Evolutionary conservation across 2,329 filamentous ascomycete genomes (phyloP), one percentile per base, ranked within the genome.

Genomic region (Anisogramma anomala): DNA sequence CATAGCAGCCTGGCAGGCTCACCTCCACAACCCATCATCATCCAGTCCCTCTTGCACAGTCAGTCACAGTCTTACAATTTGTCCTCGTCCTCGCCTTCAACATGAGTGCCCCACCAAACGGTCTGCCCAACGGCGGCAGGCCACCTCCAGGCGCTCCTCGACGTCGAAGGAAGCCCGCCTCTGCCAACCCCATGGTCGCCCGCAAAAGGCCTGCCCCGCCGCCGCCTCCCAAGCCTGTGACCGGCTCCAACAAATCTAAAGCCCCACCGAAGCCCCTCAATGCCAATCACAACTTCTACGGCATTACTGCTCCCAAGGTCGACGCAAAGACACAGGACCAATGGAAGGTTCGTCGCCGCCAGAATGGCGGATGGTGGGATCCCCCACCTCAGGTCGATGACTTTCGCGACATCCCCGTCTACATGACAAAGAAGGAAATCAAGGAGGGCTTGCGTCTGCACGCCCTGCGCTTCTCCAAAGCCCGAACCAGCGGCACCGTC

Each of bases 391-490:
- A 57, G 1, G 64, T 60, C 1, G 58, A 56, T 19, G 59, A 63
- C 17, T 79, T 79, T 53, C 62, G 52, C 11, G 69, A 72, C 30
- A 70, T 69, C 51, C 84, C 85, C 11, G 70, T 96, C 14, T 76
- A 86, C 49, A 84, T 87, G 6, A 93, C 85, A 6, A 94, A 93
- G 61, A 79, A 80, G 53, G 77, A 80, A 8, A 62, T 94, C 36
- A 71, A 84, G 42, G 82, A 91, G 51, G 84, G 82, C 5, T 65
- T 94, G 45, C 82, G 89, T 36, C 79, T 87, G 54, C 91, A 98
- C 57, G 75, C 94, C 48, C 88, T 94, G 69, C 81, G 84, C 51
- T 79, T 98, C 51, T 57, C 64, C 43, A 71, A 82, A 48, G 67
- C 72, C 38, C 78, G 77, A 52, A 69, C 68, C 48, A 64, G 56